phyloP scores from a whole-genome alignment of 306 rosid genomes.

The Quercus glauca region DNA sequence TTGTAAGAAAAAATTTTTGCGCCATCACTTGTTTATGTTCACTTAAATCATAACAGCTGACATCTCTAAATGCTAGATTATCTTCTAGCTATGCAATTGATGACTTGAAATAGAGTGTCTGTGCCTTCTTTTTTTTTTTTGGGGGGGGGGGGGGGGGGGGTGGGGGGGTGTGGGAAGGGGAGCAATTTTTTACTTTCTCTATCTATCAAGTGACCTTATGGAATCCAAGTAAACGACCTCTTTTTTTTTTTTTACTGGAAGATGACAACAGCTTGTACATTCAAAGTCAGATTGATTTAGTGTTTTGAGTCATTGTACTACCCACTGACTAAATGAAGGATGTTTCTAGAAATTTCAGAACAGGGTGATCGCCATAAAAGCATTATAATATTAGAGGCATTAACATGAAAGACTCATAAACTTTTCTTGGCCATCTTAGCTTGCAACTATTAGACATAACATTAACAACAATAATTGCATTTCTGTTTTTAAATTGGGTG shows the following conservation, averaged over 20 bases:
- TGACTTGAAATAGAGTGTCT: neutral
- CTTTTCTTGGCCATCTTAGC: neutral
- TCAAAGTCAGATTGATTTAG: neutral
- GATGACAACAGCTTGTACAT: too few relatives aligned
- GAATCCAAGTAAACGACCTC: neutral
- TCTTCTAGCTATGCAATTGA: slow-evolving; percentile 3
- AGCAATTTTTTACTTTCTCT: neutral
- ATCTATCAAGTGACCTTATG: neutral
- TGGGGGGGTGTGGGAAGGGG: too few relatives aligned
- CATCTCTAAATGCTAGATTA: neutral
- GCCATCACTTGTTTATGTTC: slow-evolving; percentile 11
- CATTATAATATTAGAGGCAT: neutral
- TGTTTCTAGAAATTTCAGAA: neutral
- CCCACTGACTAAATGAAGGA: too few relatives aligned
- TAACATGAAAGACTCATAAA: neutral
- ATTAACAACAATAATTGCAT: too few relatives aligned
- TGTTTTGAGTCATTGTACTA: neutral
- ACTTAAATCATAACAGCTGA: neutral
- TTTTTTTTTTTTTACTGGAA: neutral
- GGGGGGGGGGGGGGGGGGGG: too few relatives aligned
- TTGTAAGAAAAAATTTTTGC: slow-evolving; percentile 45
- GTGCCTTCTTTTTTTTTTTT: neutral
- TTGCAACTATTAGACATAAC: too few relatives aligned
- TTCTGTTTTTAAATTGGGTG: too few relatives aligned
- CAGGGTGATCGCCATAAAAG: neutral